Conservation (phyloP, 2,329 filamentous ascomycete species). For the Chaetomium olivaceum region DNA sequence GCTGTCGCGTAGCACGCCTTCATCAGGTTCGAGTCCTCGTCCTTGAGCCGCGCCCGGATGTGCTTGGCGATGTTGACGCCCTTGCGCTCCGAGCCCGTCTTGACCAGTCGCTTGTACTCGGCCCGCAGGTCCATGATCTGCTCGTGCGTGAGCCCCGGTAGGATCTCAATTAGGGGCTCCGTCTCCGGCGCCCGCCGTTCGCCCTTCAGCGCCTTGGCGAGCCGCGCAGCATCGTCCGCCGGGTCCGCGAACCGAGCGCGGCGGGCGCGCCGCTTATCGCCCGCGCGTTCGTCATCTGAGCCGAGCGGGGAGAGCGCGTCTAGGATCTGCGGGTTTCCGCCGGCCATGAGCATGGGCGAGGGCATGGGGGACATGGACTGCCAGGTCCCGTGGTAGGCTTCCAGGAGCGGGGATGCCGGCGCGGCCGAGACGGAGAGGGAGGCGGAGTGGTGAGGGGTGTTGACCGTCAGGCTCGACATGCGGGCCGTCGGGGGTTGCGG, state of each 20-base stretch:
- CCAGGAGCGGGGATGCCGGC: conserved; percentile 80
- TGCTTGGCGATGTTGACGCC: conserved; percentile 86
- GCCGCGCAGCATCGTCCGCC: conserved; percentile 71
- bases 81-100: conserved; percentile 69
- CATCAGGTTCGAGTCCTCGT: conserved; percentile 73
- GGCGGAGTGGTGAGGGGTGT: conserved; percentile 46
- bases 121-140: conserved; percentile 82
- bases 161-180: conserved; percentile 74
- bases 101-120: conserved; percentile 89
- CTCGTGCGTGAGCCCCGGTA: conserved; percentile 81
- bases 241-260: conserved; percentile 83
- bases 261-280: conserved; percentile 52
- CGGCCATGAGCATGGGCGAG: conserved; percentile 66
- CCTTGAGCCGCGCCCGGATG: conserved; percentile 74
- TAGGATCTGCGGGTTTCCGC: conserved; percentile 41
- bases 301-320: conserved; percentile 55
- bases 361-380: conserved; percentile 95
- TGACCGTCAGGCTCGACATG: conserved; percentile 56
- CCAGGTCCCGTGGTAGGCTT: conserved; percentile 91
- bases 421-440: conserved; percentile 54
- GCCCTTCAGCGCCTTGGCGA: conserved; percentile 73
- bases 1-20: conserved; percentile 91
- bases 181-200: conserved; percentile 64
- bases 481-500: conserved; percentile 51
- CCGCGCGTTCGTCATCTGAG: conserved; percentile 50